Conservation (phyloP, 108 stramenopile species). For the Cyclotella atomus region DNA sequence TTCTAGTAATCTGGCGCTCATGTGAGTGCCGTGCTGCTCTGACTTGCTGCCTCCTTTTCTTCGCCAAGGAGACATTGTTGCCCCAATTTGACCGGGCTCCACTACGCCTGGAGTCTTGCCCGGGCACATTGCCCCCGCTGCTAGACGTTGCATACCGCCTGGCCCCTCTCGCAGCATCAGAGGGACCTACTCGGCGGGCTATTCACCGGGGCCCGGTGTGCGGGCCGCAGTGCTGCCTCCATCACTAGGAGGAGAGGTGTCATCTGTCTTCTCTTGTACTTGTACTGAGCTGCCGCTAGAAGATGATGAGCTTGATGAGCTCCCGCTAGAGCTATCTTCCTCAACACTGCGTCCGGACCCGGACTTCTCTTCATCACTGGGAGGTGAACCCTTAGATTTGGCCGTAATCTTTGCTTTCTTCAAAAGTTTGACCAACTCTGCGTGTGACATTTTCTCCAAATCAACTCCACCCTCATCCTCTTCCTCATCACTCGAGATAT, state of each 20-base stretch:
- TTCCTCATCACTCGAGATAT: background rate
- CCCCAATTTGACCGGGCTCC: background rate
- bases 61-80: background rate
- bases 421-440: background rate
- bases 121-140: background rate
- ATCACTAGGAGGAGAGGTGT: background rate
- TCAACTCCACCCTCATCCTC: no score
- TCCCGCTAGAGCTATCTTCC: no score
- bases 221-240: background rate
- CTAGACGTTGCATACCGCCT: background rate
- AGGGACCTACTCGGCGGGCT: slow-evolving; percentile 6
- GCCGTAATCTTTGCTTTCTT: background rate
- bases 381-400: slow-evolving; percentile 6
- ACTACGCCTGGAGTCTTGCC: slow-evolving; percentile 8
- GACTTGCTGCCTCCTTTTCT: background rate
- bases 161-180: slow-evolving; percentile 12
- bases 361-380: background rate
- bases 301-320: no score
- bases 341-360: background rate
- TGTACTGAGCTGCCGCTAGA: slow-evolving; percentile 1
- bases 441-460: background rate
- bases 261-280: background rate
- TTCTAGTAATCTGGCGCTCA: background rate
- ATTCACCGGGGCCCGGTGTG: slow-evolving; percentile 1
- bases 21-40: background rate